Percentiles rank a stretch among this genome's conserved stretches.
Evolutionary conservation across 139 green algal genomes (phyloP).

Genomic region (Coccomyxa sp.): DNA sequence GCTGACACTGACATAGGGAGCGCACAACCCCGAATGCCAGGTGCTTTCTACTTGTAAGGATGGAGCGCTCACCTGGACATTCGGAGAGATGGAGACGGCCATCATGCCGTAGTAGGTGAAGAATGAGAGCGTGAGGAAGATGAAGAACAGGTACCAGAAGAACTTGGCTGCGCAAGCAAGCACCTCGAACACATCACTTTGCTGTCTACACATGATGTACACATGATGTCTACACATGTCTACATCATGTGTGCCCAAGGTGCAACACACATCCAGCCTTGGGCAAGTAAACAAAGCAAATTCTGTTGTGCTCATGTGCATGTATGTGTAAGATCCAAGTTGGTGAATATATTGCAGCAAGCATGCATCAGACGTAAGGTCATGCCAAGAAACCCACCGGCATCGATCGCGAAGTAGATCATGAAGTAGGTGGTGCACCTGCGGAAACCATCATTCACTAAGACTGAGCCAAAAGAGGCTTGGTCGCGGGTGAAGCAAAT

Average conservation of each 20-base stretch:
- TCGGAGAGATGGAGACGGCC: conserved; percentile 41
- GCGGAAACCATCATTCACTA: background rate
- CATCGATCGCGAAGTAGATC: conserved; percentile 7
- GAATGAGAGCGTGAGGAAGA: conserved; percentile 20
- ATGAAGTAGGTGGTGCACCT: conserved; percentile 34
- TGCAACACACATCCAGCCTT: background rate
- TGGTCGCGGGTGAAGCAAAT: too few species aligned
- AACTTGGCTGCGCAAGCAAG: conserved; percentile 33
- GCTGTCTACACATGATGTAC: background rate
- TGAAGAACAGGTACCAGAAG: conserved; percentile 28
- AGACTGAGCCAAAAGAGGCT: too few species aligned
- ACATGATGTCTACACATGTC: background rate
- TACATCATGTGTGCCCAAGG: background rate
- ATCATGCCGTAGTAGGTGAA: conserved; percentile 54
- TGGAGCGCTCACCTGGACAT: conserved; percentile 5
- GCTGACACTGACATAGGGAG: background rate
- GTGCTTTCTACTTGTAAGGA: background rate
- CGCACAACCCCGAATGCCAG: too few species aligned
- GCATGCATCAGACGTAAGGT: background rate
- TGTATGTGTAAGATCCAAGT: too few species aligned
- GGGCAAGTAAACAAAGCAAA: background rate
- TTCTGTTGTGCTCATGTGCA: background rate
- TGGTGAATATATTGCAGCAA: too few species aligned
- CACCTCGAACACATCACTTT: background rate
- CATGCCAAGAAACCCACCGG: background rate